Evolutionary conservation across 2,329 filamentous ascomycete species (phyloP), one percentile per base, ranked within the genome.

Genomic region (Aspergillus sp.): DNA sequence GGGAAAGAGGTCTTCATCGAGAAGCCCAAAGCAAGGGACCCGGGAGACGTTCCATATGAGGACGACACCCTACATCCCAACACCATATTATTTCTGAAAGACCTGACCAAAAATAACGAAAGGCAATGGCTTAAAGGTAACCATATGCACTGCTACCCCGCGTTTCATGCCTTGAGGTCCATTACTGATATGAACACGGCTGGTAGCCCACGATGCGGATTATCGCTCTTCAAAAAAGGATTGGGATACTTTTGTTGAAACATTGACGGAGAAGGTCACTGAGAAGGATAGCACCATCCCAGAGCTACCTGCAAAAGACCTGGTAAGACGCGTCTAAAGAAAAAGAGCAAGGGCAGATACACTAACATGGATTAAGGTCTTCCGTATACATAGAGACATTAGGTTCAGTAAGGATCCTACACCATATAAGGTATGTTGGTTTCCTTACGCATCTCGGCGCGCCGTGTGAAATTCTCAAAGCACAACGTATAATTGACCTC

Each of bases 331-430:
- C 53, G 17, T 35, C 12, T 17, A 56, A 37, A n/a, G 47, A 48
- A 52, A 33, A 31, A 33, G 24, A 44, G 31, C 27, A 47, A 45
- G 11, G 45, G 21, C 27, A 48, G 15, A 27, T 37, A 53, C 37
- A 60, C 59, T 64, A 56, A 65, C 52, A 53, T 43, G 17, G 15
- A 46, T 39, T 31, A 62, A 86, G 83, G 80, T 91, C 48, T 96
- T 93, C 72, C 87, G 92, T 60, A 95, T 96, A 58, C 91, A 96
- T 74, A 83, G 92, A 66, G 92, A 96, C 67, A 83, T 95, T 44
- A 86, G 92, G 55, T 96, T 96, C 76, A 90, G 84, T 68, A 89
- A 90, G 65, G 88, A 96, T 68, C 89, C 85, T 19, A 95, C 91
- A 2, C 92, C 93, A 0, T 96, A 96, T 79, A 96, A 96, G 82